These are phyloP conservation scores for Colletotrichum paranaense DNA, from an alignment of 2,329 filamentous ascomycete genomes.

Conservation along the genomic window DNA sequence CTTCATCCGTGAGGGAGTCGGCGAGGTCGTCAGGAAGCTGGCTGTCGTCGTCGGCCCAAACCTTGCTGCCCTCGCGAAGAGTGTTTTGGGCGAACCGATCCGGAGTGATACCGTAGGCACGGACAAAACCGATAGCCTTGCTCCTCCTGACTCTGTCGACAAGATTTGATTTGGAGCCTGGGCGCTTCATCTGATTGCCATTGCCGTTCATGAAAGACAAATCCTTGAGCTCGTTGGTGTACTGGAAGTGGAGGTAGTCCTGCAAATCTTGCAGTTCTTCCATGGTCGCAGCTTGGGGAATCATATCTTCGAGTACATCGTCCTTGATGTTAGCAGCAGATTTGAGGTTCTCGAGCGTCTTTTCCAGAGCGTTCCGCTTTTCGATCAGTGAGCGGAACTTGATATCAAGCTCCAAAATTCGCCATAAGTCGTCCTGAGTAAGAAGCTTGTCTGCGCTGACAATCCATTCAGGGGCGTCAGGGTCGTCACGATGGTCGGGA, in stretches of 20 bases:
- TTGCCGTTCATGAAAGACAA: constrained; percentile 73
- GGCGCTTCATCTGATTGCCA: constrained; percentile 77
- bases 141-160: constrained; percentile 88
- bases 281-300: constrained; percentile 83
- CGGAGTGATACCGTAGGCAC: constrained; percentile 89
- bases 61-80: constrained; percentile 79
- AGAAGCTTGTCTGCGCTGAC: constrained; percentile 88
- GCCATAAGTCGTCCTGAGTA: constrained; percentile 94
- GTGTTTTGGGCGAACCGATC: constrained; percentile 91
- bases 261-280: constrained; percentile 97
- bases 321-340: constrained; percentile 73
- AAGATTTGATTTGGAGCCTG: constrained; percentile 82
- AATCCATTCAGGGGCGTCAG: constrained; percentile 77
- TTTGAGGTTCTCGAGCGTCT: constrained; percentile 80
- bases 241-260: constrained; percentile 96
- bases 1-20: constrained; percentile 78
- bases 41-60: constrained; percentile 85
- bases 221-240: constrained; percentile 85
- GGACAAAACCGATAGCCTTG: constrained; percentile 84
- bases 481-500: constrained; percentile 71
- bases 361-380: constrained; percentile 87
- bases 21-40: constrained; percentile 88
- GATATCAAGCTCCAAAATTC: constrained; percentile 92
- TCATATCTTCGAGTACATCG: constrained; percentile 81
- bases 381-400: constrained; percentile 95